A percentile compares a stretch with the other conserved stretches of the same genome.
Evolutionary conservation across 345 rosid genomes (phyloP).

Genomic region (Ceriops zippeliana): DNA sequence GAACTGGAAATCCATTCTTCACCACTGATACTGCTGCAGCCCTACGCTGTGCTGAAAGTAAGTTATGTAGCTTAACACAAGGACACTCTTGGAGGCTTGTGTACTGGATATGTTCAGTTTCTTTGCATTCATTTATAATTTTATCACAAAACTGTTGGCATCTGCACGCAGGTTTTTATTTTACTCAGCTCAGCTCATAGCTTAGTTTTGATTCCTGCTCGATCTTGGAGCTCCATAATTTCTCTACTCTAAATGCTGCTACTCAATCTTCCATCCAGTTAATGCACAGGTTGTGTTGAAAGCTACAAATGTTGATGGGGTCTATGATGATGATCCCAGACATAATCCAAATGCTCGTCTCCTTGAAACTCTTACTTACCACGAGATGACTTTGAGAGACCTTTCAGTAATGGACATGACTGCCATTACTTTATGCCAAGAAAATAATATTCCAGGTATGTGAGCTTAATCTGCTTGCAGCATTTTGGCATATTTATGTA

Average conservation of each 20-base stretch:
- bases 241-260: conserved; percentile 3
- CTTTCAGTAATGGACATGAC: conserved; percentile 99
- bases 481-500: not conserved
- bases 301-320: conserved; percentile 93
- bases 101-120: not conserved
- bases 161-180: no score
- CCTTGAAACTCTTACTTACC: conserved; percentile 68
- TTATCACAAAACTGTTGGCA: not conserved
- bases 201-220: no score
- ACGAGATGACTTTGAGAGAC: conserved; percentile 83
- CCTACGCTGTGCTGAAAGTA: conserved; percentile 96
- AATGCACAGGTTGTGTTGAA: conserved; percentile 92
- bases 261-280: conserved; percentile 41
- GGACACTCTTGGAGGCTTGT: not conserved
- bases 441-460: conserved; percentile 91
- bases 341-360: conserved; percentile 77
- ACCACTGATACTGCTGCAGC: conserved; percentile 96
- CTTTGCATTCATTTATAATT: not conserved
- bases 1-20: conserved; percentile 97
- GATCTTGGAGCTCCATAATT: not conserved
- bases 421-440: conserved; percentile 91
- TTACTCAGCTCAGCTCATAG: no score
- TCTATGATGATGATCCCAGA: conserved; percentile 81
- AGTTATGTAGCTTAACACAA: conserved; percentile 18
- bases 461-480: not conserved